phyloP scores from a whole-genome alignment of 768 basidiomycete species.

The Strobilomyces echinocephalus region DNA sequence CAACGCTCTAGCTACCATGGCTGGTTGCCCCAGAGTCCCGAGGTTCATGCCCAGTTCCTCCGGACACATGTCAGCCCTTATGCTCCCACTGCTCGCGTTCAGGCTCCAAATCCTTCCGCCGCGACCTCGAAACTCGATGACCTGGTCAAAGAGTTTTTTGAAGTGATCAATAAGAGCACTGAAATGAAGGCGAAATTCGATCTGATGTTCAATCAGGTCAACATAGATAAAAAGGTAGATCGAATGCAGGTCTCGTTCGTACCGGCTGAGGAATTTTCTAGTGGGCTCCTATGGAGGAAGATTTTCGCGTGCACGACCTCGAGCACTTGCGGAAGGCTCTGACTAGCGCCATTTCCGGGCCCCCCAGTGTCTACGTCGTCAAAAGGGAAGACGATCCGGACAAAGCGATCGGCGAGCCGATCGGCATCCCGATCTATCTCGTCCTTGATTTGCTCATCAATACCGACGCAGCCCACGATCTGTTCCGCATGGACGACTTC shows the following conservation, averaged over 20 bases:
- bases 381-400: neutral
- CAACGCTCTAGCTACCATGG: neutral
- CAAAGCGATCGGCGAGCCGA: constrained; percentile 10
- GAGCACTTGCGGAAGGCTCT: neutral
- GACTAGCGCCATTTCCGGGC: neutral
- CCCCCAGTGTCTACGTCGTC: neutral
- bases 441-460: constrained; percentile 20
- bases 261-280: neutral
- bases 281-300: neutral
- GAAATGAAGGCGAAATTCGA: neutral
- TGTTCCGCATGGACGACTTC: constrained; percentile 10
- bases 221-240: neutral
- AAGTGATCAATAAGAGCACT: neutral
- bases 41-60: neutral
- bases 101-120: neutral
- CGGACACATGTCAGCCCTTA: neutral
- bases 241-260: neutral
- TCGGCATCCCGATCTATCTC: constrained; percentile 16
- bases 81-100: neutral
- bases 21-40: neutral
- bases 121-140: neutral
- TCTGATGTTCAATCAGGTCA: neutral
- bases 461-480: constrained; percentile 14
- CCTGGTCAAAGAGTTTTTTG: neutral
- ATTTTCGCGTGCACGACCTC: neutral